Evolutionary conservation across 1,284 basidiomycete species (phyloP), one percentile per base, ranked within the genome.

Genomic region (Porogramme epimiltina): DNA sequence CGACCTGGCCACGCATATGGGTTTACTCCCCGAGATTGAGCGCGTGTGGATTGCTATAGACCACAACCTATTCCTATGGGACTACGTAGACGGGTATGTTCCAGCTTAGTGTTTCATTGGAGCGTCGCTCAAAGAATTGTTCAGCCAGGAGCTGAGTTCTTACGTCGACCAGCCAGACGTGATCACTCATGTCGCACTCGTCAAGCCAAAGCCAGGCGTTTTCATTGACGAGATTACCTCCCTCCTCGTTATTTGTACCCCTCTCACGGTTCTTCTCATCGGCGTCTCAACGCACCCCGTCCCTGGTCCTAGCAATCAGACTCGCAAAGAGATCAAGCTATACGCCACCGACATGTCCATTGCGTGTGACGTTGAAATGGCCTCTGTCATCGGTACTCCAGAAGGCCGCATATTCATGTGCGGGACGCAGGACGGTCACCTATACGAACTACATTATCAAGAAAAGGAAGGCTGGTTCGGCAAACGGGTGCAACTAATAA

Each of bases 41-140:
- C 82, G 95, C 45, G 95, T 93, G 0, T 99, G 95, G 93, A 91
- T 98, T 61, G 89, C 93, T 10, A 89, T 98, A 56, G 94, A 98
- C 74, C 89, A 96, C 70, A 91, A 93, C 63, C 78, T 99, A 37
- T 94, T 97, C 66, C 76, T 99, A 24, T 99, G 97, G 97, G 93
- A 98, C 71, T 99, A 98, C 70, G 76, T 87, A 45, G 92, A 97
- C 65, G 92, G 92, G 88, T 93, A 63, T 56, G 85, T 77, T 28
- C n/a, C n/a, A n/a, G n/a, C n/a, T n/a, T n/a, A n/a, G n/a, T 15
- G 28, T 20, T 10, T 9, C 36, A 31, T 15, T 31, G 28, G 8
- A 8, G 15, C 13, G 8, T 11, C 34, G 2, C 9, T 44, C 54
- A 25, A 20, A 19, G 20, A 34, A 22, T 47, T 31, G 38, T 47